These are phyloP conservation scores for Leavenworthia alabamica DNA, from an alignment of 345 rosid species.

Conservation along the genomic window DNA sequence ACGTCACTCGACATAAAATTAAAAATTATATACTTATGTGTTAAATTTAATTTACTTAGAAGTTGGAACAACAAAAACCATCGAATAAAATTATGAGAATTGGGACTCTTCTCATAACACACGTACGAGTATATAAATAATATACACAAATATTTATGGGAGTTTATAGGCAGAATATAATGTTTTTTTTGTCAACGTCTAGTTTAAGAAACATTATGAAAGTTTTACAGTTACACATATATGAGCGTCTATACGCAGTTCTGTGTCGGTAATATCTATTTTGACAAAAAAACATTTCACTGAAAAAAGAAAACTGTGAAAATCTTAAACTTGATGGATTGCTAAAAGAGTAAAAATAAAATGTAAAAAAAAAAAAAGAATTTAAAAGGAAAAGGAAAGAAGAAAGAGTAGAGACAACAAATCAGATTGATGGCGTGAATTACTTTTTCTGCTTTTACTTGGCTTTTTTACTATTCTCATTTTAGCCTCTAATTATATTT, in stretches of 20 bases:
- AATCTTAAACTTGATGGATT: not conserved
- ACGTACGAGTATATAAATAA: not conserved
- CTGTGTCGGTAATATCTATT: not conserved
- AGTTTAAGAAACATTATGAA: not conserved
- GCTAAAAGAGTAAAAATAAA: too few species aligned
- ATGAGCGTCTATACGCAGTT: too few species aligned
- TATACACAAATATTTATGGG: not conserved
- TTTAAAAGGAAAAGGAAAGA: not conserved
- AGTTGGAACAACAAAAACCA: not conserved
- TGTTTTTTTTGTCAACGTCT: not conserved
- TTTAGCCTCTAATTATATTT: not conserved
- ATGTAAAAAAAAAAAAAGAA: not conserved
- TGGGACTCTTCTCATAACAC: not conserved
- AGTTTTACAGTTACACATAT: too few species aligned
- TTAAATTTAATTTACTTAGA: too few species aligned
- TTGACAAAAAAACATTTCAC: not conserved
- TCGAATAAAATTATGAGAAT: not conserved
- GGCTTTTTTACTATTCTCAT: not conserved
- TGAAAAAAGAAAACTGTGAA: not conserved
- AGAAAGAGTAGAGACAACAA: conserved; percentile 28
- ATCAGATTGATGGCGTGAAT: conserved; percentile 25
- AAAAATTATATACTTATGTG: not conserved
- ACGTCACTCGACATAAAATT: not conserved
- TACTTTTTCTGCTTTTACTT: conserved; percentile 18
- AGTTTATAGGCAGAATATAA: not conserved